Conservation (phyloP, 129 eudicot genomes). For the Lonicera japonica region DNA sequence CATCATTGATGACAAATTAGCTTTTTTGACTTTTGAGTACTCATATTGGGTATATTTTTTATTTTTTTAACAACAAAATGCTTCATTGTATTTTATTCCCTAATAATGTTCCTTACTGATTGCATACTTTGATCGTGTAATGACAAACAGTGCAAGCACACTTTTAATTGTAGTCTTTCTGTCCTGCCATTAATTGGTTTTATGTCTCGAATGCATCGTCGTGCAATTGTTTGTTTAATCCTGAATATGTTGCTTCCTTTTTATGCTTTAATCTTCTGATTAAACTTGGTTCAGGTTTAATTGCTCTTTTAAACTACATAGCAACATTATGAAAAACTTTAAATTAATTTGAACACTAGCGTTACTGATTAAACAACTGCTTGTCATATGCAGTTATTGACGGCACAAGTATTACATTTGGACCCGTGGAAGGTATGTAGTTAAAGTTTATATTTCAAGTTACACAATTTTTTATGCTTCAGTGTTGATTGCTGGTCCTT, state of each 20-base stretch:
- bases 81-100: too few species aligned
- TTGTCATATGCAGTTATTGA: slow-evolving; percentile 41
- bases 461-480: too few species aligned
- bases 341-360: not conserved
- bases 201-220: not conserved
- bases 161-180: not conserved
- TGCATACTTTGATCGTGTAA: not conserved
- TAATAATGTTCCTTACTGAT: too few species aligned
- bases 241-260: not conserved
- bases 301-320: too few species aligned
- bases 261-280: not conserved
- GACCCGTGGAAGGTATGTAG: slow-evolving; percentile 51
- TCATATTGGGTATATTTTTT: too few species aligned
- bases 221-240: not conserved
- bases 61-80: too few species aligned
- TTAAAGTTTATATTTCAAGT: not conserved
- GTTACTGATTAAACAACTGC: not conserved
- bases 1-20: too few species aligned
- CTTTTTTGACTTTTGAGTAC: too few species aligned
- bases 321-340: not conserved
- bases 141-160: not conserved
- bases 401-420: slow-evolving; percentile 48
- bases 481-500: too few species aligned
- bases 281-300: not conserved
- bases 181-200: not conserved